phyloP scores from a whole-genome alignment of 164 flowering plant genomes.

The Macadamia integrifolia region DNA sequence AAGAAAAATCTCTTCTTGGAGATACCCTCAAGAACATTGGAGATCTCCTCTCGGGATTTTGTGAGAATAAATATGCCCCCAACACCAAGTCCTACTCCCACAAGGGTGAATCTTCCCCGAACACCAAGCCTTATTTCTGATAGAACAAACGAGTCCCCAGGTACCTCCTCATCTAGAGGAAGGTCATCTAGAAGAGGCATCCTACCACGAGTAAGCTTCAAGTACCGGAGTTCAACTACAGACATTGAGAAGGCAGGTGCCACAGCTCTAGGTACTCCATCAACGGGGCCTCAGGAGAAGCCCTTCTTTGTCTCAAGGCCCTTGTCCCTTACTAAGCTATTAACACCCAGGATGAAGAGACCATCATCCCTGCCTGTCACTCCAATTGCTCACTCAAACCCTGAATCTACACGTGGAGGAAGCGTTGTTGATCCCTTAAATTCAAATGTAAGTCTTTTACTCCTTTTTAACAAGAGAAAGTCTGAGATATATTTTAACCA shows the following conservation, averaged over 20 bases:
- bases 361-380: constrained; percentile 82
- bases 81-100: constrained; percentile 35
- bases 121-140: constrained; percentile 41
- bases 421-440: constrained; percentile 18
- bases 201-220: constrained; percentile 72
- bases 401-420: constrained; percentile 67
- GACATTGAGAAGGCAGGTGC: constrained; percentile 74
- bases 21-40: constrained; percentile 35
- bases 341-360: constrained; percentile 44
- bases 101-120: constrained; percentile 40
- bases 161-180: constrained; percentile 41
- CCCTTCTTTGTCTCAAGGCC: constrained; percentile 38
- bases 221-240: constrained; percentile 32
- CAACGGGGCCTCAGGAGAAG: constrained; percentile 27
- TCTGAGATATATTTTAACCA: neutral
- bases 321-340: constrained; percentile 59
- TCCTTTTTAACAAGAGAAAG: neutral
- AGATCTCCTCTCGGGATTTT: constrained; percentile 26
- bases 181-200: constrained; percentile 47
- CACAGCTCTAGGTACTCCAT: constrained; percentile 45
- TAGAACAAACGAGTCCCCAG: constrained; percentile 33
- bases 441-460: constrained; percentile 38
- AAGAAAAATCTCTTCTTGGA: constrained; percentile 28
- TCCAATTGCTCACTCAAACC: constrained; percentile 69
- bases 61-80: constrained; percentile 41